Evolutionary conservation across 106 monocot species (phyloP), one percentile per base, ranked within the genome.

Genomic region (Platanthera guangdongensis): DNA sequence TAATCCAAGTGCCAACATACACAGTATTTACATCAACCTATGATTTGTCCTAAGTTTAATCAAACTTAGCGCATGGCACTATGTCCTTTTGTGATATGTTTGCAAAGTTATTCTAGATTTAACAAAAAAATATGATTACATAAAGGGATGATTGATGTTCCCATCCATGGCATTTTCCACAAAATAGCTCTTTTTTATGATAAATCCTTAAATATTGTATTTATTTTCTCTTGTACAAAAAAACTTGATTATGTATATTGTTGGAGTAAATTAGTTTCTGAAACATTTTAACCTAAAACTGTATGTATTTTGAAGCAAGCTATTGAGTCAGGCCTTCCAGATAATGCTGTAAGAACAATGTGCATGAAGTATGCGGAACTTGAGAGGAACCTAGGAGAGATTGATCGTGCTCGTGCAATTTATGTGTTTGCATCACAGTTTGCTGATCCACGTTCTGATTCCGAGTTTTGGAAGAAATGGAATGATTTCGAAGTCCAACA

Each of bases 321-420:
- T 16, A 99, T 99, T 50, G 99, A 99, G 77, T 90, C 99, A 54
- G 99, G 92, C 51, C 92, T 99, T 51, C 94, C 99, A 32, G 87
- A 89, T 62, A 90, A 80, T 39, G 94, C 92, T 80, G 89, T 86
- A 8, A 94, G 88, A 74, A 78, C 85, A 47, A 99, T 99, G 99
- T 92, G 89, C 80, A 73, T 92, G 81, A 99, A 88, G 74, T 99
- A 92, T 71, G 99, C 99, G 21, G 99, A 99, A 73, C 94, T 99
- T 55, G 99, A 99, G 79, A 87, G 90, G 81, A 94, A 75, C 50
- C 80, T 99, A 3, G 99, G 94, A 71, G 99, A 99, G 81, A 94
- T 99, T 47, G 99, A 94, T 65, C 91, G 99, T 74, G 91, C 94
- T 39, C 94, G 94, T 80, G 87, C 83, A 19, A 81, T 99, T 71